Percentiles rank a stretch among this genome's conserved stretches.
These are phyloP conservation scores for Crithidia acanthocephali DNA, from an alignment of 208 protist species.

Conservation along the genomic window DNA sequence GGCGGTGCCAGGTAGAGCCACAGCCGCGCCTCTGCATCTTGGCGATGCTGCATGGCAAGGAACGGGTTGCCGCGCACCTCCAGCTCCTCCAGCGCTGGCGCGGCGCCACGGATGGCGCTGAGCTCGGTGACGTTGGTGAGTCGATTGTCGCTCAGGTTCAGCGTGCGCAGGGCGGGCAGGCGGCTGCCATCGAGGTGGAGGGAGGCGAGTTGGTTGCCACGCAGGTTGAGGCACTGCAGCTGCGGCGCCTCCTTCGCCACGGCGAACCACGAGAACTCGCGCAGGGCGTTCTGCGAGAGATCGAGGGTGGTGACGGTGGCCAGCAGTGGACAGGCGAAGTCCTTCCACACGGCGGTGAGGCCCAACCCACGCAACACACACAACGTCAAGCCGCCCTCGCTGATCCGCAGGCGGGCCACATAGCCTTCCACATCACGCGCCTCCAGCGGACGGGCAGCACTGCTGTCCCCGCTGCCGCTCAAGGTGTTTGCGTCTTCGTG, in stretches of 20 bases:
- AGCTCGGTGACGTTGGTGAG: slow-evolving; percentile 55
- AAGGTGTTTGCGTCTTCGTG: neutral
- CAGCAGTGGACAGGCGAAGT: slow-evolving; percentile 35
- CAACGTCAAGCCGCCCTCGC: slow-evolving; percentile 20
- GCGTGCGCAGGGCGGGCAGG: slow-evolving; percentile 40
- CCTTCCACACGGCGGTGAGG: slow-evolving; percentile 47
- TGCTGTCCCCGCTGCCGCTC: neutral
- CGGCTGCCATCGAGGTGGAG: slow-evolving; percentile 33
- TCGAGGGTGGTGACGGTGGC: slow-evolving; percentile 51
- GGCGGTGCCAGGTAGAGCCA: slow-evolving; percentile 23
- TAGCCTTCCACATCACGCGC: slow-evolving; percentile 40
- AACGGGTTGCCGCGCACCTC: slow-evolving; percentile 75
- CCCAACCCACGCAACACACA: slow-evolving; percentile 49
- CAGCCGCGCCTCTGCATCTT: slow-evolving; percentile 30
- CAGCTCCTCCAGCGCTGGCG: slow-evolving; percentile 54
- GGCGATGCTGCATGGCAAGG: slow-evolving; percentile 26
- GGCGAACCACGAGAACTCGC: slow-evolving; percentile 53
- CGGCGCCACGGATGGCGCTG: slow-evolving; percentile 25
- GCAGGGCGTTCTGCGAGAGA: slow-evolving; percentile 60
- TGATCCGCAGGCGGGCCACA: slow-evolving; percentile 21
- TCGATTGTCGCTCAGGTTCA: slow-evolving; percentile 64
- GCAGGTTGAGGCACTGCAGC: slow-evolving; percentile 68
- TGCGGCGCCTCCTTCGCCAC: slow-evolving; percentile 48
- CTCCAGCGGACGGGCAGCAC: slow-evolving; percentile 24
- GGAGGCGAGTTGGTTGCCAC: slow-evolving; percentile 51